These are phyloP conservation scores for Leucocoprinus birnbaumii DNA, from an alignment of 768 basidiomycete genomes.

Conservation along the genomic window DNA sequence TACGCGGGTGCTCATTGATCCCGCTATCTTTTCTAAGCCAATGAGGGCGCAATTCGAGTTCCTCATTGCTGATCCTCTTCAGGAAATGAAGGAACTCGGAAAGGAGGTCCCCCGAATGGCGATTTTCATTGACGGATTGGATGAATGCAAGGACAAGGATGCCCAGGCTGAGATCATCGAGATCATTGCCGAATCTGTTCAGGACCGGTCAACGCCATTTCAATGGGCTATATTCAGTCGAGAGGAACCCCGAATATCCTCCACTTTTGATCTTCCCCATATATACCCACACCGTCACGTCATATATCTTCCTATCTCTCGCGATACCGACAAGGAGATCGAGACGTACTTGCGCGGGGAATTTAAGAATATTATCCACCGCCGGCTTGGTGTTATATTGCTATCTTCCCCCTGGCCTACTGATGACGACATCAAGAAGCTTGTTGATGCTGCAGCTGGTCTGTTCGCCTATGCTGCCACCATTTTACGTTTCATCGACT, in stretches of 20 bases:
- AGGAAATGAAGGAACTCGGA: not conserved
- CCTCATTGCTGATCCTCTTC: not conserved
- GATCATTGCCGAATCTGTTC: not conserved
- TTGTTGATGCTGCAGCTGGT: not conserved
- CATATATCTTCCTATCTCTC: not conserved
- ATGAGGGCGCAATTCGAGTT: not conserved
- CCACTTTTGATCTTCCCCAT: not conserved
- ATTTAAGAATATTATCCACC: not conserved
- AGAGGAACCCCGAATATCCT: not conserved
- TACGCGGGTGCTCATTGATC: not conserved
- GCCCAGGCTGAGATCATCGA: constrained; percentile 2
- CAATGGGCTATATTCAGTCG: constrained; percentile 2
- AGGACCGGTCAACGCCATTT: not conserved
- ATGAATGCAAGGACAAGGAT: not conserved
- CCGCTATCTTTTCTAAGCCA: not conserved
- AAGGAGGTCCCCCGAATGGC: not conserved
- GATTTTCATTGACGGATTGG: not conserved
- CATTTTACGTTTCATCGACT: constrained; percentile 17
- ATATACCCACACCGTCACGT: not conserved
- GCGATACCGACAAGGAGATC: not conserved
- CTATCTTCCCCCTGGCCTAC: not conserved
- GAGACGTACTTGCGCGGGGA: constrained; percentile 1
- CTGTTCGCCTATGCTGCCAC: not conserved
- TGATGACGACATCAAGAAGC: not conserved
- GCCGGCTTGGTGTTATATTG: not conserved